Percentiles rank a stretch among this genome's conserved stretches.
phyloP scores from a whole-genome alignment of 768 basidiomycete species.

The Mycena epipterygia region DNA sequence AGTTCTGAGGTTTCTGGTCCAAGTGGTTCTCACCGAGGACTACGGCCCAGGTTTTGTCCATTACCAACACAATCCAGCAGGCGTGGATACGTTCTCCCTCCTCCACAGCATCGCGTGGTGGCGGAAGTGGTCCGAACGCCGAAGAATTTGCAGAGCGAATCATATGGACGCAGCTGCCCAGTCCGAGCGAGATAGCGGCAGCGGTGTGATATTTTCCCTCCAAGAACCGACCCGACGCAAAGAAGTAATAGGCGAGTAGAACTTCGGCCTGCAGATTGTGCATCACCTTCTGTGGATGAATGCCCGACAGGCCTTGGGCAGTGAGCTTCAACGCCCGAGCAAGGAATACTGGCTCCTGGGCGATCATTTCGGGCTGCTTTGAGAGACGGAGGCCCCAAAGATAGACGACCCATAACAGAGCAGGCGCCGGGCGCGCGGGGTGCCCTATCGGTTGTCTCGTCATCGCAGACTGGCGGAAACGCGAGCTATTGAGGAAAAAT shows the following conservation, averaged over 20 bases:
- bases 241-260: slow-evolving; percentile 69
- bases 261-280: slow-evolving; percentile 68
- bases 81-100: slow-evolving; percentile 54
- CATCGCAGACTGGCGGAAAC: slow-evolving; percentile 58
- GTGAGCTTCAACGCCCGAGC: slow-evolving; percentile 57
- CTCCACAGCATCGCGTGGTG: slow-evolving; percentile 46
- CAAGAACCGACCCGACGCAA: slow-evolving; percentile 61
- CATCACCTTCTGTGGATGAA: slow-evolving; percentile 57
- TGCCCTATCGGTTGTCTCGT: slow-evolving; percentile 49
- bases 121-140: slow-evolving; percentile 41
- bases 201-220: slow-evolving; percentile 60
- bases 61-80: slow-evolving; percentile 50
- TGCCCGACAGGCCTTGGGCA: slow-evolving; percentile 51
- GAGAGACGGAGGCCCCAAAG: slow-evolving; percentile 55
- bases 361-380: slow-evolving; percentile 38
- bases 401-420: slow-evolving; percentile 53
- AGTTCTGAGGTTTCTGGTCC: slow-evolving; percentile 2
- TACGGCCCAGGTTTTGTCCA: slow-evolving; percentile 60
- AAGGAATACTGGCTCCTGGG: slow-evolving; percentile 54
- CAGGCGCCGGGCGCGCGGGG: slow-evolving; percentile 53
- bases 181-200: slow-evolving; percentile 49
- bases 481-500: slow-evolving; percentile 66
- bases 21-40: slow-evolving; percentile 44
- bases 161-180: slow-evolving; percentile 53
- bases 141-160: slow-evolving; percentile 37